A percentile compares a stretch with the other conserved stretches of the same genome.
phyloP scores from a whole-genome alignment of 2,329 filamentous ascomycete species.

The Cordyceps cicadae region DNA sequence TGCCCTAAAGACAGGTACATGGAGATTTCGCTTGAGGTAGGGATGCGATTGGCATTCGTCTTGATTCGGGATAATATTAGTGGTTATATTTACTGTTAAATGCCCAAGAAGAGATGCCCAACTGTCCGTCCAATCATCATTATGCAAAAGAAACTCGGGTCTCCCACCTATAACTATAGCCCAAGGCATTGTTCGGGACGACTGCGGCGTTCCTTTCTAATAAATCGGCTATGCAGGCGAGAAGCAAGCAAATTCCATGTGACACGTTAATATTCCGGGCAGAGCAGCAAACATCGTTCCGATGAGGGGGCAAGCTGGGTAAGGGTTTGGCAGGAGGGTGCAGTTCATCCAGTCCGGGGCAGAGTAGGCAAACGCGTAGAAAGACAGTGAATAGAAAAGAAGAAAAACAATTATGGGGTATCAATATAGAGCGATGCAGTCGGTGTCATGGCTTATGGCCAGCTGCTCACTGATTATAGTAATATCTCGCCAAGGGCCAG shows the following conservation, averaged over 20 bases:
- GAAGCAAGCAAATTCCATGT: background rate
- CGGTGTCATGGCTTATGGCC: background rate
- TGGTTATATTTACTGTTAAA: too few relatives aligned
- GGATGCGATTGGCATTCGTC: too few relatives aligned
- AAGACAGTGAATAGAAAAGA: background rate
- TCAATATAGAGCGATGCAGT: background rate
- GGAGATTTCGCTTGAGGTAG: too few relatives aligned
- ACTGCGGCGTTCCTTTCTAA: background rate
- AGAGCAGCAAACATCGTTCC: background rate
- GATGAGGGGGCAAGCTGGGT: background rate
- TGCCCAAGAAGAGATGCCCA: too few relatives aligned
- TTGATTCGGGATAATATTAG: too few relatives aligned
- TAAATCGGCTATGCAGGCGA: background rate
- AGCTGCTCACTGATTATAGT: background rate
- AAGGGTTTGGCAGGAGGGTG: background rate
- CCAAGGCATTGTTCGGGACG: background rate
- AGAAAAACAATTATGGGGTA: background rate
- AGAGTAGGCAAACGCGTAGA: background rate
- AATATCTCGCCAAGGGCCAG: background rate
- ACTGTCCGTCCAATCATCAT: too few relatives aligned
- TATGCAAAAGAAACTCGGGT: too few relatives aligned
- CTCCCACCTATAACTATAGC: too few relatives aligned
- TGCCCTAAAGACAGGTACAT: too few relatives aligned
- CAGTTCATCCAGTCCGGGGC: background rate
- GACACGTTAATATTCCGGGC: slow-evolving; percentile 11